These are phyloP conservation scores for Leptodontidium sp. DNA, from an alignment of 2,329 filamentous ascomycete species.

Conservation along the genomic window DNA sequence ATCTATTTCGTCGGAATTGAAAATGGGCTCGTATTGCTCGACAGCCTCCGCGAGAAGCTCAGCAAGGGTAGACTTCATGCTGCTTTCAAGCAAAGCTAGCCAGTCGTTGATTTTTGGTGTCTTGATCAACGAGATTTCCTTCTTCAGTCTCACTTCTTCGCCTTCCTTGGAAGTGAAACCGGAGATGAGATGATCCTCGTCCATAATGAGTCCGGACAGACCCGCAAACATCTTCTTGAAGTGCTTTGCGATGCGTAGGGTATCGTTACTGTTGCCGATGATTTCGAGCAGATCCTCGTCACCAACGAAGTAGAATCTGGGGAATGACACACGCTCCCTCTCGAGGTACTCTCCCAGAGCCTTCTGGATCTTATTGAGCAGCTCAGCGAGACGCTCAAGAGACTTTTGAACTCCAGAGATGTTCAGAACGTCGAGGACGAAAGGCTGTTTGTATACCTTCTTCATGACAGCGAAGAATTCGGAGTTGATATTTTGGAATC, in stretches of 20 bases:
- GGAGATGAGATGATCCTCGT: conserved; percentile 87
- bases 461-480: conserved; percentile 99
- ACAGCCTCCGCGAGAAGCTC: conserved; percentile 89
- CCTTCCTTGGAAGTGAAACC: conserved; percentile 96
- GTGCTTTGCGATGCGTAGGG: conserved; percentile 94
- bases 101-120: conserved; percentile 98
- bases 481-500: conserved; percentile 99
- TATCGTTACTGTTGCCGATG: conserved; percentile 99
- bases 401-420: conserved; percentile 97
- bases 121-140: conserved; percentile 89
- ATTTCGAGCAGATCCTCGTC: conserved; percentile 98
- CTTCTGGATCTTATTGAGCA: conserved; percentile 99
- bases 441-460: conserved; percentile 96
- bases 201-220: conserved; percentile 87
- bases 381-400: conserved; percentile 91
- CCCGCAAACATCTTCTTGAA: conserved; percentile 99
- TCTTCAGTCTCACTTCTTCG: conserved; percentile 86
- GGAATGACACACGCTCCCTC: conserved; percentile 96
- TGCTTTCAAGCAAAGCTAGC: conserved; percentile 90
- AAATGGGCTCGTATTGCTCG: conserved; percentile 81
- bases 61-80: conserved; percentile 93
- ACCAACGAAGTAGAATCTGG: conserved; percentile 98
- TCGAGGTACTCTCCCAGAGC: conserved; percentile 98
- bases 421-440: conserved; percentile 93
- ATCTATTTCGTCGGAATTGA: conserved; percentile 76